phyloP scores from a whole-genome alignment of 768 basidiomycete genomes.

The Lactarius akahatsu region DNA sequence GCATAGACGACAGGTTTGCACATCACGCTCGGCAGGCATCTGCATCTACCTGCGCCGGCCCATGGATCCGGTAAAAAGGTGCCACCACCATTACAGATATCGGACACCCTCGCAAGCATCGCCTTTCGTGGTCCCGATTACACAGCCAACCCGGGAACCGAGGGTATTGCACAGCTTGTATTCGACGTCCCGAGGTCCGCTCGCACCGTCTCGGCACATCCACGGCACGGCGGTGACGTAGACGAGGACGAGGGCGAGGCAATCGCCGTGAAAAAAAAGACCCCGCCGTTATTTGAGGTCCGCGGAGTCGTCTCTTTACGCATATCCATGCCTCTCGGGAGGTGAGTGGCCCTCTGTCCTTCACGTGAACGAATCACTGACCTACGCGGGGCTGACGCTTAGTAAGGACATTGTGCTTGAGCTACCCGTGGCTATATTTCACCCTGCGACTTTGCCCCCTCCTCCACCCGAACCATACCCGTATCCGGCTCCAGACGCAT shows the following conservation, averaged over 20 bases:
- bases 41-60: slow-evolving; percentile 48
- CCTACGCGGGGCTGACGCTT: slow-evolving; percentile 15
- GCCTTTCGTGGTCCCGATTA: slow-evolving; percentile 76
- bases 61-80: slow-evolving; percentile 36
- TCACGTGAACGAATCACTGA: neutral
- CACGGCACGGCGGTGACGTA: slow-evolving; percentile 52
- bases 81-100: slow-evolving; percentile 57
- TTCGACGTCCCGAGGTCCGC: slow-evolving; percentile 74
- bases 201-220: slow-evolving; percentile 62
- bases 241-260: slow-evolving; percentile 37
- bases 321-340: slow-evolving; percentile 71
- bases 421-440: slow-evolving; percentile 62
- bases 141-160: slow-evolving; percentile 65
- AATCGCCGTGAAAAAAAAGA: neutral
- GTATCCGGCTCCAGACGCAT: slow-evolving; percentile 12
- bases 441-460: slow-evolving; percentile 59
- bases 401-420: slow-evolving; percentile 72
- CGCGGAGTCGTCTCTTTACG: slow-evolving; percentile 60
- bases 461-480: slow-evolving; percentile 30
- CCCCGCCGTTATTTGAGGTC: slow-evolving; percentile 60
- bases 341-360: slow-evolving; percentile 43
- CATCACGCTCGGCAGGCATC: slow-evolving; percentile 56
- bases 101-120: slow-evolving; percentile 66
- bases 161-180: slow-evolving; percentile 76
- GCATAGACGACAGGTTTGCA: slow-evolving; percentile 66